Base-by-base conservation (phyloP, 2,329 filamentous ascomycete genomes). In the Fusarium domesticum region DNA sequence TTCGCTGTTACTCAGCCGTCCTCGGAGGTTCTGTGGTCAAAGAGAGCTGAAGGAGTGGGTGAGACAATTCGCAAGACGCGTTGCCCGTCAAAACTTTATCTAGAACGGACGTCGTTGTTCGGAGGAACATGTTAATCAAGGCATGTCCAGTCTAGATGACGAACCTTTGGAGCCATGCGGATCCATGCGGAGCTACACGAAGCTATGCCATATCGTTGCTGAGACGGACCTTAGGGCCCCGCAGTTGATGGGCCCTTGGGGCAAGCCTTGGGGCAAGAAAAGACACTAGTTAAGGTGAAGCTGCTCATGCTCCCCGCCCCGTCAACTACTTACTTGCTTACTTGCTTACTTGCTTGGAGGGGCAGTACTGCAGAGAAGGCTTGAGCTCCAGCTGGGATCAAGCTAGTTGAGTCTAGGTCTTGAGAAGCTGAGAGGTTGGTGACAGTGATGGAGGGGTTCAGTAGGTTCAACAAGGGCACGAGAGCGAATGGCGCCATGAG, bases 361-460 rank as follows among this genome's bases (percentile, higher is more conserved):
- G 23, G 23, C 23, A 28, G 7, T 14, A 28, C 7, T 7, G 7
- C 7, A 28, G 25, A 28, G 7, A 14, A 7, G 31, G 31, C 31
- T 15, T 15, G 31, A 10, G 11, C n/a, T 15, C 31, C 31, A 16
- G 31, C n/a, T 33, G 31, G 31, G 16, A n/a, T 18, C 15, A 8
- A 33, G 5, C 45, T 44, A 47, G 39, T 37, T 43, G 28, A 36
- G 45, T 40, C 37, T 37, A 34, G 33, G 37, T 34, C 23, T 28
- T 28, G 23, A 11, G 5, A 28, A 11, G 4, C 23, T 28, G 10
- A 4, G 10, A 12, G 8, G 14, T 28, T 28, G 4, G 4, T 5
- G 10, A 8, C 7, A 12, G 3, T 8, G n/a, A n/a, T n/a, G n/a
- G n/a, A n/a, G n/a, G n/a, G n/a, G n/a, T n/a, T n/a, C n/a, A n/a